Evolutionary conservation across 257 asterid species (phyloP).

Genomic region (Plectranthus barbatus): DNA sequence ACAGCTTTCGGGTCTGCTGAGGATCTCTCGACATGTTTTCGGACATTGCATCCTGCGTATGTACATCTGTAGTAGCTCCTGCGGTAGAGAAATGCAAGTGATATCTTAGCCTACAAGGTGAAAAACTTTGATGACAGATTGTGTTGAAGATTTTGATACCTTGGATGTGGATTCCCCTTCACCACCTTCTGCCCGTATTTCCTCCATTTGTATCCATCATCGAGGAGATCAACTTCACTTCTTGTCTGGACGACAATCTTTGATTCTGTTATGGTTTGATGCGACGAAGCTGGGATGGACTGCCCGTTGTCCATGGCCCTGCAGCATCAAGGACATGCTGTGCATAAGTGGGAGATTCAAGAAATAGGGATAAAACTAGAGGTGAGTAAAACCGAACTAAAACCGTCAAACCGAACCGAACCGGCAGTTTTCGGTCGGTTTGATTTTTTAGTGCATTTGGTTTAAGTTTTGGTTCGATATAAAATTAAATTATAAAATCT

Average conservation of each 20-base stretch:
- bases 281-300: constrained; percentile 34
- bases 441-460: no score
- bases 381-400: no score
- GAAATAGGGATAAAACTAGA: neutral
- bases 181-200: constrained; percentile 94
- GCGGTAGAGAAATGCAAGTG: neutral
- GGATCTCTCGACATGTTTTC: constrained; percentile 93
- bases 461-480: no score
- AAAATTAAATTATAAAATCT: no score
- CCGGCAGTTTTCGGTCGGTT: no score
- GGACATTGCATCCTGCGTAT: constrained; percentile 75
- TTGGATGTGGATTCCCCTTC: constrained; percentile 84
- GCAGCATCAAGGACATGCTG: neutral
- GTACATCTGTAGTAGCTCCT: constrained; percentile 96
- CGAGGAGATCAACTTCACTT: constrained; percentile 87
- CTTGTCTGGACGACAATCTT: constrained; percentile 86
- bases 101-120: no score
- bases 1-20: constrained; percentile 78
- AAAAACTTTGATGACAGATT: neutral
- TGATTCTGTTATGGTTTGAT: constrained; percentile 68
- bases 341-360: neutral
- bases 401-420: no score
- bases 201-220: constrained; percentile 90
- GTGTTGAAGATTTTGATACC: constrained; percentile 35
- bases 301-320: constrained; percentile 43